Evolutionary conservation across 768 basidiomycete species (phyloP).

Genomic region (Leccinum ochraceum): DNA sequence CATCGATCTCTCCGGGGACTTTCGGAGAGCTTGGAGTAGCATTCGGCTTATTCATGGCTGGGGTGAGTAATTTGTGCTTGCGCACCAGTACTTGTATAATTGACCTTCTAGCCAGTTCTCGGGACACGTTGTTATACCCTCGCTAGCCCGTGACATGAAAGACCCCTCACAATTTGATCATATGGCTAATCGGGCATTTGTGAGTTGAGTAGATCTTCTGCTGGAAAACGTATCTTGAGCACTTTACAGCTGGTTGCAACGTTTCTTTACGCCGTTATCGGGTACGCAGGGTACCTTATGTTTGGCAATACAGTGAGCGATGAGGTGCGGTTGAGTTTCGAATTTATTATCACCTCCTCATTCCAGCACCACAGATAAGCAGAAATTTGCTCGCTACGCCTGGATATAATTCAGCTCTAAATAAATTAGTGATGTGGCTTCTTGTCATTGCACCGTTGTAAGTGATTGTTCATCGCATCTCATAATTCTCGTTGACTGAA

Average conservation of each 20-base stretch:
- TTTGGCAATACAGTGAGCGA: slow-evolving; percentile 79
- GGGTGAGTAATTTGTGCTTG: slow-evolving; percentile 47
- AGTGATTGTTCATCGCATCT: slow-evolving; percentile 24
- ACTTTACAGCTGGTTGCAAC: slow-evolving; percentile 58
- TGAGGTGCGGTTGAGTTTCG: slow-evolving; percentile 53
- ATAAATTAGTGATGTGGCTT: slow-evolving; percentile 79
- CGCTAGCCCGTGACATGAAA: slow-evolving; percentile 85
- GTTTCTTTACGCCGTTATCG: slow-evolving; percentile 64
- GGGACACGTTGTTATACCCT: slow-evolving; percentile 91
- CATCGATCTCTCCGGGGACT: slow-evolving; percentile 54
- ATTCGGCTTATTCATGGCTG: slow-evolving; percentile 91
- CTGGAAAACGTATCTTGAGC: not conserved
- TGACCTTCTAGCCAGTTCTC: slow-evolving; percentile 56
- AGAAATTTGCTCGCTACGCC: slow-evolving; percentile 72
- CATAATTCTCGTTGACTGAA: slow-evolving; percentile 17
- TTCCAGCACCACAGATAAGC: slow-evolving; percentile 59
- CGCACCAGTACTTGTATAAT: not conserved
- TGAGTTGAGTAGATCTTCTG: slow-evolving; percentile 37
- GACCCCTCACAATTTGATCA: slow-evolving; percentile 77
- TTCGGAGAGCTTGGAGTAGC: slow-evolving; percentile 68
- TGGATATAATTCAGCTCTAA: slow-evolving; percentile 72
- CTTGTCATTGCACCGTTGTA: slow-evolving; percentile 78
- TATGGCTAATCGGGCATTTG: slow-evolving; percentile 88
- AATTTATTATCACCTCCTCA: not conserved
- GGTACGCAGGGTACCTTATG: slow-evolving; percentile 88